Conservation (phyloP, 352 stramenopile genomes). For the Pythium periplocum region DNA sequence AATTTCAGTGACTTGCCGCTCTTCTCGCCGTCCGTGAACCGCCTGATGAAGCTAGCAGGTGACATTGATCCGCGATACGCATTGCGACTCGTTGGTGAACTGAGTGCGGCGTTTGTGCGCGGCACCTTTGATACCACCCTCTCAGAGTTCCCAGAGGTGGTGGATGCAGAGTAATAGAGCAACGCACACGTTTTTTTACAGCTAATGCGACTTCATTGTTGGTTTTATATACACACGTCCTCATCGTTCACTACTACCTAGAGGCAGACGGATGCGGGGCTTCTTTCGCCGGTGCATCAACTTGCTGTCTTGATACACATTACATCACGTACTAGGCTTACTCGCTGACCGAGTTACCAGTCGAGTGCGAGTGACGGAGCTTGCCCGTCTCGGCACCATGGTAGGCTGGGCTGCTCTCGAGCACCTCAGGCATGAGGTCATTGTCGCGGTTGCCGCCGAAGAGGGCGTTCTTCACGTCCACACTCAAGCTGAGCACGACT, state of each 20-base stretch:
- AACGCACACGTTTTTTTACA: too few species aligned
- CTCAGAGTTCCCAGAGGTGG: slow-evolving; percentile 32
- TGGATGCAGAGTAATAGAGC: background rate
- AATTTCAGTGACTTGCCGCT: slow-evolving; percentile 68
- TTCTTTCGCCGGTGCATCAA: too few species aligned
- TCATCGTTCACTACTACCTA: too few species aligned
- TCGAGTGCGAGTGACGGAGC: slow-evolving; percentile 4
- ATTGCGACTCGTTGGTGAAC: slow-evolving; percentile 32
- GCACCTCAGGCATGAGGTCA: background rate
- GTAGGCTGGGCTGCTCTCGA: slow-evolving; percentile 19
- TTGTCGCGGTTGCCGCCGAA: slow-evolving; percentile 19
- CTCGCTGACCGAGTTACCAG: slow-evolving; percentile 24
- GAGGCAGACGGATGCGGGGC: too few species aligned
- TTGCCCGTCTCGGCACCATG: slow-evolving; percentile 13
- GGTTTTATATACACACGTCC: too few species aligned
- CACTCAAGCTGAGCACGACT: slow-evolving; percentile 45
- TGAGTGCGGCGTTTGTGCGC: slow-evolving; percentile 45
- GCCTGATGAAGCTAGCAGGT: slow-evolving; percentile 40
- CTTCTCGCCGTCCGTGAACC: slow-evolving; percentile 55
- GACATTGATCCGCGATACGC: slow-evolving; percentile 39
- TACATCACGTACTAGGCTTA: slow-evolving; percentile 2
- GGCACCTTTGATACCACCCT: slow-evolving; percentile 25
- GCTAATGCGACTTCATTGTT: too few species aligned
- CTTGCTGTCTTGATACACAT: too few species aligned
- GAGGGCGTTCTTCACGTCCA: slow-evolving; percentile 41